These are phyloP conservation scores for Pythium monospermum DNA, from an alignment of 352 stramenopile species.

Conservation along the genomic window DNA sequence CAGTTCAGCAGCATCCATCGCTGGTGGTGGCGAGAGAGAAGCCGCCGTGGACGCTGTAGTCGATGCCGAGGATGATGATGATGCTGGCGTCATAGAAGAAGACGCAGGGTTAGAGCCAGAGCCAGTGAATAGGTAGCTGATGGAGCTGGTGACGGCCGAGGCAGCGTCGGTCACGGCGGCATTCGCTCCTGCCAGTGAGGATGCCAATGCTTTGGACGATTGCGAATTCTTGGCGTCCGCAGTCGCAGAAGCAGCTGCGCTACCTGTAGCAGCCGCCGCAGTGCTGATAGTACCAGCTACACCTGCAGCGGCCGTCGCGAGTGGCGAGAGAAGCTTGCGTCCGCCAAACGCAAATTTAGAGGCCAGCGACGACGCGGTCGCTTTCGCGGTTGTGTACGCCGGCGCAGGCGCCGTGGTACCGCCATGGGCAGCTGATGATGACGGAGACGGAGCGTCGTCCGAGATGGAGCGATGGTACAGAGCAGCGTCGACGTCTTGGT, in stretches of 20 bases:
- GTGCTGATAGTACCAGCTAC: conserved; percentile 11
- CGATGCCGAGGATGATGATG: conserved; percentile 8
- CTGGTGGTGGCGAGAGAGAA: background rate
- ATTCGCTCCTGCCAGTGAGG: conserved; percentile 11
- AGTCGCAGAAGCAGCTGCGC: too few species aligned
- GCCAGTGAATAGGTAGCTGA: conserved; percentile 12
- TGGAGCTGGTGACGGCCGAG: conserved; percentile 19
- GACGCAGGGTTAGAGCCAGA: background rate
- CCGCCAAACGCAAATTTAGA: conserved; percentile 53
- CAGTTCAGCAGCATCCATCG: conserved; percentile 13
- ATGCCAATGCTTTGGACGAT: conserved; percentile 4
- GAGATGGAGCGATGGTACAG: conserved; percentile 16
- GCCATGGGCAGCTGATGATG: conserved; percentile 6
- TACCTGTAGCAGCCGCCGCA: too few species aligned
- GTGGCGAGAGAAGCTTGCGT: conserved; percentile 48
- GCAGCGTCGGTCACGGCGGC: conserved; percentile 15
- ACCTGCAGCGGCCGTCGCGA: conserved; percentile 12
- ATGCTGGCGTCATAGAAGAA: conserved; percentile 3
- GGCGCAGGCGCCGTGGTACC: conserved; percentile 37
- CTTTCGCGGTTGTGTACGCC: conserved; percentile 29
- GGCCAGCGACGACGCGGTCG: conserved; percentile 37
- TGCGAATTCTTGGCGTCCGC: background rate
- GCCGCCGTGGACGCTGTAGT: conserved; percentile 1
- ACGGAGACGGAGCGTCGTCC: conserved; percentile 21
- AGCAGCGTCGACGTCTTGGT: conserved; percentile 14